Evolutionary conservation across 2,329 filamentous ascomycete species (phyloP), one percentile per base, ranked within the genome.

Genomic region (Immersiporthe knoxdaviesiana): DNA sequence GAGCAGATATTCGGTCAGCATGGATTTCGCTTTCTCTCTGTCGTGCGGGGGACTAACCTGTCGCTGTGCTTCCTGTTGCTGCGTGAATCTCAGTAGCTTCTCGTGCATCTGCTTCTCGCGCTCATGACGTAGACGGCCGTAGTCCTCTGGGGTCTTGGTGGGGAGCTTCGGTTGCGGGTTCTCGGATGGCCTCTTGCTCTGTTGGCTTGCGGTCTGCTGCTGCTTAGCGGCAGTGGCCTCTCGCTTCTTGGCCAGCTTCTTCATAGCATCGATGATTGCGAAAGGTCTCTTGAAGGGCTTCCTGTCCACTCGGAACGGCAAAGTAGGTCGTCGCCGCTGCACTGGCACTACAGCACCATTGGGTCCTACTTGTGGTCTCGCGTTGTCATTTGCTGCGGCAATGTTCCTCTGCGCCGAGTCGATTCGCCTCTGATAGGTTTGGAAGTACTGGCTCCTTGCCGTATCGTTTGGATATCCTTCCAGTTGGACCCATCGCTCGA

Each of bases 381-480:
- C 83, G 35, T 83, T 80, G 16, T 50, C 65, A 32, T 39, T 86
- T 62, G 87, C 84, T 68, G 86, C 83, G 60, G 80, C 79, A 70
- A 88, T 86, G 37, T 82, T 79, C 58, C 84, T 81, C 74, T 90
- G 87, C 0, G 87, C 88, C 11, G 83, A 79, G 67, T 90, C 87
- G 37, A 91, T 89, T 37, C 89, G 81, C 12, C 80, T 81, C 72
- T 87, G 88, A 76, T 90, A 91, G 1, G 87, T 81, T 76, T 94
- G 93, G 84, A 98, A 99, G 78, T 98, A 99, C 59, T 94, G 91
- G 0, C 93, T 97, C 81, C 97, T 97, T 24, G 92, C 90, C 91
- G 98, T 97, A 73, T 99, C 96, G 14, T 91, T 88, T 5, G 96
- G 95, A 50, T 97, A 84, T 1, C 94, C 94, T 80, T 98, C 96